A percentile compares a stretch with the other conserved stretches of the same genome.
These are phyloP conservation scores for Pyrenula massariospora DNA, from an alignment of 495 filamentous ascomycete species.

Conservation along the genomic window DNA sequence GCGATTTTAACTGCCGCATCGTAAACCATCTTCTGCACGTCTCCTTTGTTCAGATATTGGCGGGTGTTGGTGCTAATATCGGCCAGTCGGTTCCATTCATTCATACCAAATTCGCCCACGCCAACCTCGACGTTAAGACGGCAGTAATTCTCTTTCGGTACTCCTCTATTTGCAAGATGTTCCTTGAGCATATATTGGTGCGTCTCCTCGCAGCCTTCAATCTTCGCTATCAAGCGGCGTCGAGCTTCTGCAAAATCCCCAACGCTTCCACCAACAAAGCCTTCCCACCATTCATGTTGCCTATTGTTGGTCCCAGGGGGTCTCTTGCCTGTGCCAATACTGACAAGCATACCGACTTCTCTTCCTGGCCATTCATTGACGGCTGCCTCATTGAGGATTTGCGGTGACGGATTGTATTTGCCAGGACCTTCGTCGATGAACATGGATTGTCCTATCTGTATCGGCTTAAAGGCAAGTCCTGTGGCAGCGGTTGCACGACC, in stretches of 20 bases:
- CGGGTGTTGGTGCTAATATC: slow-evolving; percentile 89
- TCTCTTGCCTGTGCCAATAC: slow-evolving; percentile 83
- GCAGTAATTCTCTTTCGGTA: slow-evolving; percentile 87
- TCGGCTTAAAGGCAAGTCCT: slow-evolving; percentile 87
- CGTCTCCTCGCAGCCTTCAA: slow-evolving; percentile 87
- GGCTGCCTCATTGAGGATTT: slow-evolving; percentile 78
- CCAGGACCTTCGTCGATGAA: slow-evolving; percentile 91
- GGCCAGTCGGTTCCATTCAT: slow-evolving; percentile 86
- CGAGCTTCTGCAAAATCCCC: slow-evolving; percentile 86
- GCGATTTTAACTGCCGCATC: slow-evolving; percentile 72
- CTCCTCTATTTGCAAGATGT: slow-evolving; percentile 61
- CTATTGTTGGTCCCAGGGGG: slow-evolving; percentile 57
- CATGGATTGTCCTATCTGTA: slow-evolving; percentile 82
- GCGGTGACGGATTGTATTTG: slow-evolving; percentile 81
- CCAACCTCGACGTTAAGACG: slow-evolving; percentile 96
- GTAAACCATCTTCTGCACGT: slow-evolving; percentile 63
- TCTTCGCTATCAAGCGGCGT: slow-evolving; percentile 70
- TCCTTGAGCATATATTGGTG: slow-evolving; percentile 75
- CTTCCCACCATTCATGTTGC: slow-evolving; percentile 80
- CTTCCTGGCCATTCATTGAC: slow-evolving; percentile 91
- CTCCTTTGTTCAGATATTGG: slow-evolving; percentile 62
- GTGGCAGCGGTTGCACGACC: slow-evolving; percentile 90
- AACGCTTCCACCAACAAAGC: slow-evolving; percentile 59
- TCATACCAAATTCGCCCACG: slow-evolving; percentile 97
- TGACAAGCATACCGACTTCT: slow-evolving; percentile 80